Evolutionary conservation across 129 eudicot genomes (phyloP).

Genomic region (Saussurea involucrata): DNA sequence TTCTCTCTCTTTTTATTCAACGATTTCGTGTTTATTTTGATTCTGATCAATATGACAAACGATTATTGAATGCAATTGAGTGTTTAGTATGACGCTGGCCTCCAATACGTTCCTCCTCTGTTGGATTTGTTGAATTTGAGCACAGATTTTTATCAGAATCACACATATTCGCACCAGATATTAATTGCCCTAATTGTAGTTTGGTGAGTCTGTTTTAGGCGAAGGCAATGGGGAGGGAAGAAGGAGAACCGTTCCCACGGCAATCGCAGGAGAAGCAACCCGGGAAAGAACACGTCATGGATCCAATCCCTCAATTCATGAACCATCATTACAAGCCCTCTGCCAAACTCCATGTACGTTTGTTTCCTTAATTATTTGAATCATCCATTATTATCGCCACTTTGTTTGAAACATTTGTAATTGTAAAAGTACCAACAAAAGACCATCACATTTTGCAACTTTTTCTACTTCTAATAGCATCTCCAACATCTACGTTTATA

Average conservation of each 20-base stretch:
- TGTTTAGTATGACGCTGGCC: too few relatives aligned
- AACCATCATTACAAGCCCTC: slow-evolving; percentile 43
- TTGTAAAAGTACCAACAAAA: too few relatives aligned
- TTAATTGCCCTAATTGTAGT: neutral
- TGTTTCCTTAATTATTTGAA: too few relatives aligned
- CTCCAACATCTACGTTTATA: too few relatives aligned
- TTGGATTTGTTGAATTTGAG: neutral
- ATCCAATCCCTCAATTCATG: slow-evolving; percentile 35
- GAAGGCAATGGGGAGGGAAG: neutral
- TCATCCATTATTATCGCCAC: too few relatives aligned
- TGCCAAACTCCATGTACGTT: slow-evolving; percentile 35
- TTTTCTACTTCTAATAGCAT: neutral
- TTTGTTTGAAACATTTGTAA: too few relatives aligned
- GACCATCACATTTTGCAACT: neutral
- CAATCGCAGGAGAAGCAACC: slow-evolving; percentile 49
- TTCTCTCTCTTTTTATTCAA: neutral
- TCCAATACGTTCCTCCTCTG: neutral
- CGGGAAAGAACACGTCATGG: slow-evolving; percentile 59
- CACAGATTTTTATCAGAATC: neutral
- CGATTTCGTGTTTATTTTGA: neutral
- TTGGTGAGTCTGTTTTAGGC: neutral
- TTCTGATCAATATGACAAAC: neutral
- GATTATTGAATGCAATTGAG: neutral
- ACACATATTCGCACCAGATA: neutral
- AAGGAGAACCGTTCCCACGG: neutral